Percentiles rank a stretch among this genome's conserved stretches.
phyloP scores from a whole-genome alignment of 2,329 filamentous ascomycete species.

The Talaromyces islandicus region DNA sequence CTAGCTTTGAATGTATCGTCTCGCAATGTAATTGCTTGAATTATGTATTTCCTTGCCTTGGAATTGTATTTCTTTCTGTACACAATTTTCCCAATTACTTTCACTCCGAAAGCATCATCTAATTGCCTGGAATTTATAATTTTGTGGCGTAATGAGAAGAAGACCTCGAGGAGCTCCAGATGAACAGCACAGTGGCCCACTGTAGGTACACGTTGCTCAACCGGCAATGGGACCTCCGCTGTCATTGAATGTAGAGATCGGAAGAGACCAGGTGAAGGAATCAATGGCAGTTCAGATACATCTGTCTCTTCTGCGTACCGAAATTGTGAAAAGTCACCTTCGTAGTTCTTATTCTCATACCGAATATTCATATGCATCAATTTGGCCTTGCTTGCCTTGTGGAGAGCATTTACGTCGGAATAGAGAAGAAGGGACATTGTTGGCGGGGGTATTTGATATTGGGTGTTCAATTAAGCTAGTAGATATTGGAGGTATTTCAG shows the following conservation, averaged over 20 bases:
- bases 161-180: constrained; percentile 13
- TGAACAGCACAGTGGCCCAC: constrained; percentile 14
- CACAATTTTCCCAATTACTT: not conserved
- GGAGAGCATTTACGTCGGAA: not conserved
- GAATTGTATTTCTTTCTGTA: not conserved
- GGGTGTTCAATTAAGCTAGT: too few relatives aligned
- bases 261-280: not conserved
- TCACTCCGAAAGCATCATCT: constrained; percentile 10
- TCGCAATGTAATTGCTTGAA: not conserved
- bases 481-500: too few relatives aligned
- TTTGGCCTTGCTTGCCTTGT: not conserved
- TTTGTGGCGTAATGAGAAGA: constrained; percentile 9
- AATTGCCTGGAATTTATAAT: constrained; percentile 10
- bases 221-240: too few relatives aligned
- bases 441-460: not conserved
- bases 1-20: constrained; percentile 10
- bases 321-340: not conserved
- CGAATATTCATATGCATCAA: not conserved
- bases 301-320: not conserved
- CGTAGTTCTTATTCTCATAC: not conserved
- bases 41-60: not conserved
- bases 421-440: not conserved
- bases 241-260: not conserved
- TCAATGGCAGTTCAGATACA: not conserved
- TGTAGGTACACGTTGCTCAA: not conserved